Base-by-base conservation (phyloP, 1,284 basidiomycete species). In the Rhizoctonia solani region DNA sequence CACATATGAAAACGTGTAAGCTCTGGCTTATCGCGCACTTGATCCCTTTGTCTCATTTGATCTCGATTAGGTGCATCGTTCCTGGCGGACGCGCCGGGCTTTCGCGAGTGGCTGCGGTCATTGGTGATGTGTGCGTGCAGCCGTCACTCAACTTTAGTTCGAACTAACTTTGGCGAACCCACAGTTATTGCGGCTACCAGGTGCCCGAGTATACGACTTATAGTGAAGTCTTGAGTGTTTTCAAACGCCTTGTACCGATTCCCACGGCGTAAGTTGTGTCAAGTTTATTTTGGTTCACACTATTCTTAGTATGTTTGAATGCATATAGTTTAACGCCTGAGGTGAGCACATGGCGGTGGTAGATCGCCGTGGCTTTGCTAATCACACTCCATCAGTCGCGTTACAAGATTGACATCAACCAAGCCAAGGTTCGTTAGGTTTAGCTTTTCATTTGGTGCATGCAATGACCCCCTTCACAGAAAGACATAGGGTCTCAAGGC, bases 31-130 rank as follows among this genome's bases (percentile, higher is more conserved):
- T 32, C 34, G 6, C 11, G 29, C 34, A 23, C 14, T 34, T 29
- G 53, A 32, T n/a, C 3, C 21, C n/a, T 30, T 32, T 30, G 29
- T 49, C 50, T 39, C 23, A 11, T 19, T 46, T 61, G 29, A 32
- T 61, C 16, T 29, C 9, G n/a, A 46, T 19, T 44, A 61, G 58
- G 44, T 93, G 92, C 74, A 93, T 94, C 72, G 92, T 94, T 4
- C 93, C 94, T 27, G 94, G 93, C 59, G 95, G 94, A 6, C 87
- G 93, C 50, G 82, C 93, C 1, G 94, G 94, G 13, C 82, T 98
- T 71, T 90, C 91, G 16, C 87, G 95, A 68, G 83, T 97, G n/a
- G 93, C 93, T 19, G 90, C 92, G 16, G 93, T 96, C 58, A 86
- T 97, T 67, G 88, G 90, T 39, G 88, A 92, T 74, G 90, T 93